Conservation (phyloP, 257 asterid species). For the Solanum pimpinellifolium region DNA sequence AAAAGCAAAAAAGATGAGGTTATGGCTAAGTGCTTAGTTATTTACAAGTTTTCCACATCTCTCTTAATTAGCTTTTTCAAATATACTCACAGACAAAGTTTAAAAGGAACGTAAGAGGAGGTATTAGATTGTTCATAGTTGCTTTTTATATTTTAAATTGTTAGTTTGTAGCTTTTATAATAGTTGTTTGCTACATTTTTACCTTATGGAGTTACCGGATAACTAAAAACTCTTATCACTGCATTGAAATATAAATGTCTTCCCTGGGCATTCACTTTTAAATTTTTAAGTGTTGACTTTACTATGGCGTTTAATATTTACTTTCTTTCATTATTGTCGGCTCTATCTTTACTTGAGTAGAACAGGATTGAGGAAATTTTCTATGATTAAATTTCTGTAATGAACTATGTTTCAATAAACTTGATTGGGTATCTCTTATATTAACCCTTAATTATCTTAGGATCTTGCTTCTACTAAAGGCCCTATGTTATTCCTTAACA, state of each 20-base stretch:
- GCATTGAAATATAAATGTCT: neutral
- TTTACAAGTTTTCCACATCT: neutral
- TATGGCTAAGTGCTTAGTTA: neutral
- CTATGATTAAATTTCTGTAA: neutral
- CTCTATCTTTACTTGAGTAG: neutral
- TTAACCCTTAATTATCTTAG: neutral
- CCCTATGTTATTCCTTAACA: conserved; percentile 70
- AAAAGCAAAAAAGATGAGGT: neutral
- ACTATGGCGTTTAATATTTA: neutral
- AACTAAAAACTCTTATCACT: neutral
- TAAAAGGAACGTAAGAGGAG: conserved; percentile 63
- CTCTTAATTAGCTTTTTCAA: conserved; percentile 50
- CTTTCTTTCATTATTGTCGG: neutral
- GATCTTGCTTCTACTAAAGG: conserved; percentile 21
- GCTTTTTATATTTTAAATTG: neutral
- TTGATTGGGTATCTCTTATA: neutral
- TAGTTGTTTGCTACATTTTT: neutral
- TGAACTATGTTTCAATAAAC: neutral
- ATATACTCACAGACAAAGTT: conserved; percentile 61
- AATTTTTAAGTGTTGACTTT: neutral
- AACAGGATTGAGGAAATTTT: neutral
- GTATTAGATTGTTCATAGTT: conserved; percentile 9
- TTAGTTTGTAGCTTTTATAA: neutral
- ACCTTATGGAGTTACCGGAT: neutral
- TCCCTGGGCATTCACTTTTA: neutral